These are phyloP conservation scores for Linum lewisii DNA, from an alignment of 345 rosid species.

Conservation along the genomic window DNA sequence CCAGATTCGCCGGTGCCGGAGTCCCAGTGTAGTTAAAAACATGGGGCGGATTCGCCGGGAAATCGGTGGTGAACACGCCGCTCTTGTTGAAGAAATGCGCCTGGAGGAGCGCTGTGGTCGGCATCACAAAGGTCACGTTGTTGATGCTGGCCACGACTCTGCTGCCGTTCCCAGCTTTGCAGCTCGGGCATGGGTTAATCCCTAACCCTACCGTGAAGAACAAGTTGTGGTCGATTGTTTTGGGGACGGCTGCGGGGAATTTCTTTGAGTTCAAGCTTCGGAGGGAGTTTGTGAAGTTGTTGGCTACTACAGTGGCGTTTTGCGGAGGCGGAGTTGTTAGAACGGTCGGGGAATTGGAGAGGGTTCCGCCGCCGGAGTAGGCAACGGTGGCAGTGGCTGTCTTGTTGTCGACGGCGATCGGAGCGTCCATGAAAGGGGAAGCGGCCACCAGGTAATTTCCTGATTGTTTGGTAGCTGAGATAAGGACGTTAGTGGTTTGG, in stretches of 20 bases:
- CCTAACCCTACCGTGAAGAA: slow-evolving; percentile 76
- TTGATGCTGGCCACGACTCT: slow-evolving; percentile 70
- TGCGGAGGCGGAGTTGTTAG: slow-evolving; percentile 56
- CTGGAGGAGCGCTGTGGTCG: slow-evolving; percentile 57
- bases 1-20: slow-evolving; percentile 38
- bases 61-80: slow-evolving; percentile 81
- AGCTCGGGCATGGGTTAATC: slow-evolving; percentile 60
- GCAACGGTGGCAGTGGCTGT: slow-evolving; percentile 79
- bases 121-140: slow-evolving; percentile 82
- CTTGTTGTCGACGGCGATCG: slow-evolving; percentile 60
- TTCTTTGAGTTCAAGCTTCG: slow-evolving; percentile 67
- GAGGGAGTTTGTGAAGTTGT: slow-evolving; percentile 41
- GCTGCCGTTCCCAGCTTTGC: slow-evolving; percentile 70
- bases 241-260: slow-evolving; percentile 73
- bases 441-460: slow-evolving; percentile 69
- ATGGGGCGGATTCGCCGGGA: slow-evolving; percentile 59
- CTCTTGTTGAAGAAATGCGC: slow-evolving; percentile 72
- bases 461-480: slow-evolving; percentile 38
- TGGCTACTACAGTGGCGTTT: slow-evolving; percentile 68
- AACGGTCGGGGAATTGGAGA: slow-evolving; percentile 37
- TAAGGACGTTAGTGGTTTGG: slow-evolving; percentile 63
- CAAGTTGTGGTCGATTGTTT: slow-evolving; percentile 60
- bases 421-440: slow-evolving; percentile 92
- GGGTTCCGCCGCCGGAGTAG: slow-evolving; percentile 56
- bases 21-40: slow-evolving; percentile 57